phyloP scores from a whole-genome alignment of 768 basidiomycete species.

The Boletus pseudo-olivaceus region DNA sequence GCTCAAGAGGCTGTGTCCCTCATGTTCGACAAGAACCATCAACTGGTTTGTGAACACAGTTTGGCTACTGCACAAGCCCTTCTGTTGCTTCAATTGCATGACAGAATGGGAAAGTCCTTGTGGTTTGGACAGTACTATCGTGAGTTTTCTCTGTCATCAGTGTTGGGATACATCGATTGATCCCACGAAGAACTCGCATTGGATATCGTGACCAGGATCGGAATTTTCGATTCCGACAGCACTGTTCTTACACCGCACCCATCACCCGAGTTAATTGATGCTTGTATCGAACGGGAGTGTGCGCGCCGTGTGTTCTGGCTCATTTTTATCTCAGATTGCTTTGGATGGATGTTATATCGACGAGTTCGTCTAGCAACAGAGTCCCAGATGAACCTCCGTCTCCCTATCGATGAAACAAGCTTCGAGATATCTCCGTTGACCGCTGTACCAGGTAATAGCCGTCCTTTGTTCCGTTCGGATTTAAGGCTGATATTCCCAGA shows the following conservation, averaged over 20 bases:
- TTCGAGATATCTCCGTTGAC: slow-evolving; percentile 64
- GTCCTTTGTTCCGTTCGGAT: neutral
- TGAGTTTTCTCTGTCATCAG: slow-evolving; percentile 17
- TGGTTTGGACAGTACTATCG: slow-evolving; percentile 31
- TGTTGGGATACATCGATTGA: slow-evolving; percentile 7
- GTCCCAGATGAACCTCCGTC: slow-evolving; percentile 53
- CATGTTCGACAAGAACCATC: slow-evolving; percentile 69
- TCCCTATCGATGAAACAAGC: slow-evolving; percentile 79
- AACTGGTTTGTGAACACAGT: slow-evolving; percentile 56
- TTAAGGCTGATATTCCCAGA: slow-evolving; percentile 40
- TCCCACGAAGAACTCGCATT: slow-evolving; percentile 53
- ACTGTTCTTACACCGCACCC: slow-evolving; percentile 57
- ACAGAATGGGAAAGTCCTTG: slow-evolving; percentile 41
- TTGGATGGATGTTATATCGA: slow-evolving; percentile 37
- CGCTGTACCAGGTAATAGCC: slow-evolving; percentile 29
- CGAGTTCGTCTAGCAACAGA: slow-evolving; percentile 36
- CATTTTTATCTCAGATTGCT: slow-evolving; percentile 57
- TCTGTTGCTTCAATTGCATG: slow-evolving; percentile 67
- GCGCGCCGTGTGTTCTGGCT: slow-evolving; percentile 82
- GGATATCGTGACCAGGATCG: slow-evolving; percentile 62
- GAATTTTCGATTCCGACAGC: slow-evolving; percentile 60
- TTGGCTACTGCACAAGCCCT: slow-evolving; percentile 75
- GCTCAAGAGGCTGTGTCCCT: slow-evolving; percentile 58
- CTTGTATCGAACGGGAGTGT: slow-evolving; percentile 70
- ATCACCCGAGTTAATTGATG: slow-evolving; percentile 55